A percentile compares a stretch with the other conserved stretches of the same genome.
Conservation (phyloP, 257 asterid species). For the Nyctanthes arbortristis region DNA sequence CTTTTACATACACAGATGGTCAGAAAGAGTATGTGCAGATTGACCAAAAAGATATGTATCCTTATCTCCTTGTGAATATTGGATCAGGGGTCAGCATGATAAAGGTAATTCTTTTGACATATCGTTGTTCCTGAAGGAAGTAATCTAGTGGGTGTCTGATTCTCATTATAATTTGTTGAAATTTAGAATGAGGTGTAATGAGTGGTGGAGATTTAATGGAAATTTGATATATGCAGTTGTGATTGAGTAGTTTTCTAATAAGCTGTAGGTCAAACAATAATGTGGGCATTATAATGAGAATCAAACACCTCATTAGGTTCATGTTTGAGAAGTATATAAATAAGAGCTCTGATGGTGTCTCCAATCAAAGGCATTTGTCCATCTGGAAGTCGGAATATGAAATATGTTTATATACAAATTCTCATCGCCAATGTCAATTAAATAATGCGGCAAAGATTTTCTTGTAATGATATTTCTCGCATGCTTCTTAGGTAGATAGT, state of each 20-base stretch:
- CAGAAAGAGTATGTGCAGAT: constrained; percentile 73
- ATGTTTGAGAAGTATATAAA: not conserved
- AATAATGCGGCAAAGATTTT: not conserved
- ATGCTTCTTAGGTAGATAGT: constrained; percentile 73
- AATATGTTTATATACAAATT: not conserved
- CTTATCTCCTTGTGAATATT: constrained; percentile 94
- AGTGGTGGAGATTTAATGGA: no score
- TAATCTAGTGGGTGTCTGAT: no score
- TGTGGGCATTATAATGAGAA: no score
- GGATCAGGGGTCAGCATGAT: constrained; percentile 99
- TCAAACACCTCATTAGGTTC: no score
- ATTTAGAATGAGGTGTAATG: no score
- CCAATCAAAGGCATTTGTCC: not conserved
- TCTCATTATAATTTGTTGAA: not conserved
- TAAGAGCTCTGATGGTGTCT: not conserved
- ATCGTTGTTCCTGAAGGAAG: constrained; percentile 12
- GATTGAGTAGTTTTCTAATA: no score
- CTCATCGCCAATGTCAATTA: not conserved
- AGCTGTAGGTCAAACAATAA: no score
- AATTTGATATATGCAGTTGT: no score
- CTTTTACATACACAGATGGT: constrained; percentile 76
- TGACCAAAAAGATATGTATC: constrained; percentile 79
- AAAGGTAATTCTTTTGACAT: constrained; percentile 53
- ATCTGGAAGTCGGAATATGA: not conserved
- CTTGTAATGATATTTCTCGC: constrained; percentile 9